Conservation (phyloP, 805 yeast species). For the Hanseniaspora meyeri region DNA sequence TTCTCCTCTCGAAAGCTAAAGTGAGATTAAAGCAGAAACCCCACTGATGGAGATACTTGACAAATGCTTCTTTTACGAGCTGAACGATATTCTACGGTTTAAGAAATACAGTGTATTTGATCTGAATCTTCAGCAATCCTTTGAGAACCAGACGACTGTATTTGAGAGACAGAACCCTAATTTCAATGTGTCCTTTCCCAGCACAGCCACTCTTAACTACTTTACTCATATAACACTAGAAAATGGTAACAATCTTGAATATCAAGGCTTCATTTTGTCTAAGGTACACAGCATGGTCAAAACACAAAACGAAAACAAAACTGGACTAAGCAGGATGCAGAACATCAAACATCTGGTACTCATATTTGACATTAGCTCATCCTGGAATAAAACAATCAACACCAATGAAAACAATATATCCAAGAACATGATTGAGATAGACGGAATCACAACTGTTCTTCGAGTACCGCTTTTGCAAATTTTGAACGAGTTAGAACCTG, state of each 20-base stretch:
- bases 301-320: neutral
- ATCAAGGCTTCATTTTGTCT: neutral
- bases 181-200: neutral
- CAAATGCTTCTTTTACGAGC: conserved; percentile 5
- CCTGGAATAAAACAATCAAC: neutral
- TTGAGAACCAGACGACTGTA: neutral
- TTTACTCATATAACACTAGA: neutral
- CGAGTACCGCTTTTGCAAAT: neutral
- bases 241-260: neutral
- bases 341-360: neutral
- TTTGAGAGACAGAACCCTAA: neutral
- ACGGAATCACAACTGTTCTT: neutral
- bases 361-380: neutral
- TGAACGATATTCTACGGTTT: neutral
- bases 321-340: neutral
- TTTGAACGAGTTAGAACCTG: neutral
- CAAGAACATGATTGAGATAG: neutral
- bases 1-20: neutral
- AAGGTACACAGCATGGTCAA: neutral
- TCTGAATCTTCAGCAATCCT: neutral
- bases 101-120: neutral
- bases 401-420: neutral
- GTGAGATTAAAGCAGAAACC: neutral
- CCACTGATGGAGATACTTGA: conserved; percentile 10
- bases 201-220: neutral